Evolutionary conservation across 1,284 basidiomycete genomes (phyloP).

Genomic region (Ustilago tritici): DNA sequence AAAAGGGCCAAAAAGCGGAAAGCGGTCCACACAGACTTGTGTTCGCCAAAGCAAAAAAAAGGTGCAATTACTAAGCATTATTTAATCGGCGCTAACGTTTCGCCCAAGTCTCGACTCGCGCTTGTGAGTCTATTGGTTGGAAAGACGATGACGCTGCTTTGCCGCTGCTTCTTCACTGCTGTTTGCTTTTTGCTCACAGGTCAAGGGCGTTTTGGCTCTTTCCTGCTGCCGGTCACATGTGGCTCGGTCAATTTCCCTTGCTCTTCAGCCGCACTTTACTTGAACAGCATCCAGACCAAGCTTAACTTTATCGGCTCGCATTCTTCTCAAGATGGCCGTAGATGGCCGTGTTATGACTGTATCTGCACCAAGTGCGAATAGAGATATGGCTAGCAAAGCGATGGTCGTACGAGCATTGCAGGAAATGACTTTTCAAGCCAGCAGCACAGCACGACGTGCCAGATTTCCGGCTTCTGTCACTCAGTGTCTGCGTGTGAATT

Average conservation of each 20-base stretch:
- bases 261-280: neutral
- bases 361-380: too few relatives aligned
- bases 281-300: too few relatives aligned
- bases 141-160: constrained; percentile 19
- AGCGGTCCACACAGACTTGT: constrained; percentile 5
- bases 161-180: neutral
- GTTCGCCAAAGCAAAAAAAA: constrained; percentile 1
- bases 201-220: too few relatives aligned
- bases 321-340: neutral
- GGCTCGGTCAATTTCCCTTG: neutral
- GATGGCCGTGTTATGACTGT: too few relatives aligned
- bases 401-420: neutral
- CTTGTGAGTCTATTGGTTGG: neutral
- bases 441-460: neutral
- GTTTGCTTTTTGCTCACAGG: too few relatives aligned
- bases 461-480: neutral
- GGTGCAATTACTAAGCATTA: constrained; percentile 18
- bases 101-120: neutral
- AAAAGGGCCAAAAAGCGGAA: neutral
- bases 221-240: neutral
- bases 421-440: neutral
- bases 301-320: neutral
- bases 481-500: neutral
- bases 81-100: neutral
- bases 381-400: neutral